A percentile compares a stretch with the other conserved stretches of the same genome.
phyloP scores from a whole-genome alignment of 2,329 filamentous ascomycete genomes.

The Thielaviopsis punctulata region DNA sequence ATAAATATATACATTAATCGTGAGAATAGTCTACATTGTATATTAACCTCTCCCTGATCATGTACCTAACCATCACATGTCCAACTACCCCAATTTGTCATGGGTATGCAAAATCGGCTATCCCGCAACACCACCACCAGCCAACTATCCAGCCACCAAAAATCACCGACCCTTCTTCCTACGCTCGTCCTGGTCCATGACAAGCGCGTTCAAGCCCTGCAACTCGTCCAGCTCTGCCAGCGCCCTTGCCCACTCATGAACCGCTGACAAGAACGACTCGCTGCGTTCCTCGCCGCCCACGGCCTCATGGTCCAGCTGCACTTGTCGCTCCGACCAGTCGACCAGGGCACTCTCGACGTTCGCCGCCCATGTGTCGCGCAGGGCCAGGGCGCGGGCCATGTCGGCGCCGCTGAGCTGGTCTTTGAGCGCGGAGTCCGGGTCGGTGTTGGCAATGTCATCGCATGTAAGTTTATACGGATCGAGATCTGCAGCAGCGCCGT shows the following conservation, averaged over 20 bases:
- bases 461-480: neutral
- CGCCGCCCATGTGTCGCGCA: neutral
- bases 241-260: constrained; percentile 51
- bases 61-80: neutral
- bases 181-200: neutral
- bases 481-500: neutral
- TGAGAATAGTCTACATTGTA: neutral
- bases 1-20: neutral
- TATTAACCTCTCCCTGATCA: neutral
- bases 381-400: neutral
- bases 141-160: too few species aligned
- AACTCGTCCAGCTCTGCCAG: constrained; percentile 43
- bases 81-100: neutral
- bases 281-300: constrained; percentile 36
- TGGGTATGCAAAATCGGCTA: neutral
- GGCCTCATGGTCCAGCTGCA: constrained; percentile 29
- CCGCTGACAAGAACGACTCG: constrained; percentile 51
- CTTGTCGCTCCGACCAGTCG: constrained; percentile 32
- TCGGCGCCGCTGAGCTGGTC: neutral
- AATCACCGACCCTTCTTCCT: neutral
- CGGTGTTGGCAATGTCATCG: neutral
- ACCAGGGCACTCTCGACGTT: constrained; percentile 15
- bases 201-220: neutral
- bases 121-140: too few species aligned
- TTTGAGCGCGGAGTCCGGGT: neutral